Conservation (phyloP, 2,329 filamentous ascomycete genomes). For the Tolypocladium sp. region DNA sequence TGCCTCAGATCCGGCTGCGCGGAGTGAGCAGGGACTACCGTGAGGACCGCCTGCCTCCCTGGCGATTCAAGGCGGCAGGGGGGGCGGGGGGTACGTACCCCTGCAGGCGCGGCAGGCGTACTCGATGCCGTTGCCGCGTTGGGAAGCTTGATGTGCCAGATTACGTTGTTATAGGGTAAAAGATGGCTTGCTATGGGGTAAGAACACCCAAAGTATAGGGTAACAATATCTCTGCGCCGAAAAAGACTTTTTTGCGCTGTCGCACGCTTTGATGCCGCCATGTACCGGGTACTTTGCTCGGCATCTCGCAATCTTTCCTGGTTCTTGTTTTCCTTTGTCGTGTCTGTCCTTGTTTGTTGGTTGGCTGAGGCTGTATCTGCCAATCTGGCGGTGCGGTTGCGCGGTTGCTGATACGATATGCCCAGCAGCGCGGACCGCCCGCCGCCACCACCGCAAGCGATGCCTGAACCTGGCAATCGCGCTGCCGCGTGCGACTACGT, state of each 20-base stretch:
- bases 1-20: neutral
- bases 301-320: neutral
- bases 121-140: conserved; percentile 1
- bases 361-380: neutral
- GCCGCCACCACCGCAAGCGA: neutral
- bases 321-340: neutral
- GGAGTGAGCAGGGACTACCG: neutral
- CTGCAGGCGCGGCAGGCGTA: neutral
- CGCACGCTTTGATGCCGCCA: neutral
- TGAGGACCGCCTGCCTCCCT: neutral
- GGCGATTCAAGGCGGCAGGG: neutral
- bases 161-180: conserved; percentile 22
- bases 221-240: conserved; percentile 4
- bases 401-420: neutral
- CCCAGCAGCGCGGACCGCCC: neutral
- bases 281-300: neutral
- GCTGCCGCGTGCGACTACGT: neutral
- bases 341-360: neutral
- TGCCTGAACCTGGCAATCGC: neutral
- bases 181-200: conserved; percentile 9
- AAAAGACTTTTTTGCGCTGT: neutral
- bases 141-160: conserved; percentile 6
- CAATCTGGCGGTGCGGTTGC: neutral
- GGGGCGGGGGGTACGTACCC: neutral
- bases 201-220: conserved; percentile 7